These are phyloP conservation scores for Xylaria sp. DNA, from an alignment of 2,329 filamentous ascomycete genomes.

Conservation along the genomic window DNA sequence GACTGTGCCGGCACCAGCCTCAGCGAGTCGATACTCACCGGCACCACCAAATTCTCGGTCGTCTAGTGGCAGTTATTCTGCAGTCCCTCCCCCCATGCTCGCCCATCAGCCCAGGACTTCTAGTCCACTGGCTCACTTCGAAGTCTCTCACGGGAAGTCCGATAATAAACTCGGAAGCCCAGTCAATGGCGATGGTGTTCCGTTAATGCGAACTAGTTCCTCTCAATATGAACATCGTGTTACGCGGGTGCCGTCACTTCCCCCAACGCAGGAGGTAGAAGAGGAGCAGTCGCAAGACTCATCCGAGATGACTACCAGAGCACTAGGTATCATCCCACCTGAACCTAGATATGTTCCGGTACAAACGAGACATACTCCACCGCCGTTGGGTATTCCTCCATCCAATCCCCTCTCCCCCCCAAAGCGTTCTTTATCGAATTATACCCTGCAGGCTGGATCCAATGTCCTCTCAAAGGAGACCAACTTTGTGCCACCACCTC, in stretches of 20 bases:
- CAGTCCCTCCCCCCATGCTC: constrained; percentile 58
- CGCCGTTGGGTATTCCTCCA: constrained; percentile 56
- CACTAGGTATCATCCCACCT: constrained; percentile 40
- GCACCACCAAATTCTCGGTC: constrained; percentile 55
- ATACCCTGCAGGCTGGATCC: constrained; percentile 56
- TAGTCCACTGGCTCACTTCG: constrained; percentile 73
- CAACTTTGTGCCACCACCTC: constrained; percentile 65
- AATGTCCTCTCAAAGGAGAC: constrained; percentile 46
- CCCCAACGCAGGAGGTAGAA: constrained; percentile 70
- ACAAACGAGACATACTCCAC: constrained; percentile 59
- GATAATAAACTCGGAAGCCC: constrained; percentile 46
- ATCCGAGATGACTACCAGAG: constrained; percentile 41
- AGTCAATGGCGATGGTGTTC: constrained; percentile 53
- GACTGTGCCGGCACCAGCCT: constrained; percentile 50
- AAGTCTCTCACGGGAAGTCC: constrained; percentile 58
- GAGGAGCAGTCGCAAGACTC: constrained; percentile 60
- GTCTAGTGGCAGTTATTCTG: constrained; percentile 54
- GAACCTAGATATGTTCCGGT: constrained; percentile 55
- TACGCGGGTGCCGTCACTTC: constrained; percentile 66
- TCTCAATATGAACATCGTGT: constrained; percentile 64
- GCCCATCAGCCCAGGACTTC: constrained; percentile 72
- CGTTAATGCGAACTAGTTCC: constrained; percentile 62
- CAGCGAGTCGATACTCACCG: constrained; percentile 66
- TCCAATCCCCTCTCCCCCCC: constrained; percentile 63
- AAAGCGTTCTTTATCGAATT: constrained; percentile 63